Conservation (phyloP, 176 grass and related monocot species). For the Phyllostachys edulis region DNA sequence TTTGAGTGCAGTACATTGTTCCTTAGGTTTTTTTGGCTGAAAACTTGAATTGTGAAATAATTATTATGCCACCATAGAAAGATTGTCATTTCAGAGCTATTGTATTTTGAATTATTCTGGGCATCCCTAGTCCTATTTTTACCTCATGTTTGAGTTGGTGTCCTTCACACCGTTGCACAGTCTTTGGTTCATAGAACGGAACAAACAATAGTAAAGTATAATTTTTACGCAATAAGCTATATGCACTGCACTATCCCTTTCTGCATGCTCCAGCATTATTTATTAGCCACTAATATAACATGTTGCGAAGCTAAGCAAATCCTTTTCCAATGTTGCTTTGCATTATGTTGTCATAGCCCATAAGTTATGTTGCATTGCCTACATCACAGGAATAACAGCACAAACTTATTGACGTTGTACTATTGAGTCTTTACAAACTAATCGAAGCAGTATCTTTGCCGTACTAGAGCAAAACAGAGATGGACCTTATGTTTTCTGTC, state of each 20-base stretch:
- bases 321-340: not conserved
- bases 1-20: not conserved
- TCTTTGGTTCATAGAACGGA: not conserved
- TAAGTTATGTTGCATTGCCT: not conserved
- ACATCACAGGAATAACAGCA: not conserved
- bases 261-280: not conserved
- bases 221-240: not conserved
- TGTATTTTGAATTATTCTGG: not conserved
- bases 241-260: not conserved
- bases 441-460: not conserved
- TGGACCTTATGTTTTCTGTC: not conserved
- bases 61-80: not conserved
- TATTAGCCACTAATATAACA: not conserved
- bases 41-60: not conserved
- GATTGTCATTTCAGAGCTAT: not conserved
- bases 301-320: not conserved
- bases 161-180: not conserved
- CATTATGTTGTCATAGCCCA: not conserved
- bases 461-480: not conserved
- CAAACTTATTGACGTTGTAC: not conserved
- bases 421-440: not conserved
- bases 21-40: not conserved
- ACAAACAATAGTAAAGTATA: not conserved
- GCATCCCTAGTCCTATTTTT: not conserved
- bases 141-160: not conserved